Base-by-base conservation (phyloP, 2,329 filamentous ascomycete species). In the Teratosphaeria nubilosa region DNA sequence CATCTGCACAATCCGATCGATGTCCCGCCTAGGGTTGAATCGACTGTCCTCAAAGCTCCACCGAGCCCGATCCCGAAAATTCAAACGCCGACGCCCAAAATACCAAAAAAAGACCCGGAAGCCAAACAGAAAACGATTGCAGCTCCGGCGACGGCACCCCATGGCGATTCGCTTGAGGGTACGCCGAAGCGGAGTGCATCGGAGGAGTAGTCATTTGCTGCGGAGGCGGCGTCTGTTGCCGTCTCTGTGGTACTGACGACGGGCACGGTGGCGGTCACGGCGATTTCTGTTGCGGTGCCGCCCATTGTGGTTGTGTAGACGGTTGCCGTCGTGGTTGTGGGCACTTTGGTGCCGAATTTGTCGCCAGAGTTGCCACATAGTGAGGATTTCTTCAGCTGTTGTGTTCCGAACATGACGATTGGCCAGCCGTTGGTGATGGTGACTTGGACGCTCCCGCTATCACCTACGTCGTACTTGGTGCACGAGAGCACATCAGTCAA, bases 401-500 rank as follows among this genome's bases (percentile, higher is more conserved):
- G 27, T 7, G 58, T 62, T 1, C 70, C 63, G 60, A 69, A 72
- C 45, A 71, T 66, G 25, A 73, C 63, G 32, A 67, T 69, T 13
- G 72, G 72, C 56, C 68, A 37, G 13, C 73, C 73, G 16, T 58
- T 58, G 22, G 59, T 60, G 68, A 74, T 73, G 0, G 65, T 61
- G 9, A 74, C 66, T 4, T 53, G 58, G 24, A 74, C 58, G 13
- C 55, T 59, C 13, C 67, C 69, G 51, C 62, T 56, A 27, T 53
- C 41, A 56, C 62, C 60, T 30, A 69, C 66, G 1, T 62, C 69
- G 22, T 68, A 41, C 51, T 65, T 63, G 1, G 59, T 64, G 64
- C 72, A 75, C n/a, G 66, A 65, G 54, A 75, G 56, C 14, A 74
- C 54, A 45, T 75, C 73, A 7, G 68, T 68, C 1, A 74, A 60